Base-by-base conservation (phyloP, 164 flowering plant genomes). In the grape (Vitis vinifera) region DNA sequence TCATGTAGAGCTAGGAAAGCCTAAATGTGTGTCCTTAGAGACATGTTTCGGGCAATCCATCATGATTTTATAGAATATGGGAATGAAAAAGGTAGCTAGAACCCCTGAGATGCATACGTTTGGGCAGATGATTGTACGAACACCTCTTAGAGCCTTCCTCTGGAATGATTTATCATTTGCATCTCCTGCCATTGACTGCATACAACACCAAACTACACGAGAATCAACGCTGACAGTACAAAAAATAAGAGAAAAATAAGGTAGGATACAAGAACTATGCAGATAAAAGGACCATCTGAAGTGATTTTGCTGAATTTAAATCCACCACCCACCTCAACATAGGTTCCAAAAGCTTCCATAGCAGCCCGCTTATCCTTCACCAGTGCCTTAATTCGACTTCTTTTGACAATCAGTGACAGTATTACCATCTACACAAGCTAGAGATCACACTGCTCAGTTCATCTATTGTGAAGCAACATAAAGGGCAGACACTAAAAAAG, bases 341-440 rank as follows among this genome's bases (percentile, higher is more conserved):
- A 95, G 76, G 87, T 83, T 69, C 99, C 97, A 76, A 90, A 95
- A 3, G 99, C 93, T 75, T 93, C 99, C 50, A 82, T 63, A 4
- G 99, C 92, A 55, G 85, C 88, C 30, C 88, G 79, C 75, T 85
- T 93, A 75, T 93, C 89, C 80, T 89, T 91, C 71, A 93, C 99
- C 61, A 93, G 64, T 23, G 96, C 89, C 76, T 93, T 95, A n/a
- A 91, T 85, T 79, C 89, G 83, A 63, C 82, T 72, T 77, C 90
- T 77, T 81, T 90, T 93, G 52, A 93, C 84, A 68, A 95, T 95
- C 79, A 95, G 68, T 53, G 93, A 82, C 66, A 93, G 70, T 75
- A 95, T 90, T 15, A 93, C 80, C 97, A 91, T 90, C 99, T 95
- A 76, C 75, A 80, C 30, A 68, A 72, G 75, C 79, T 79, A 83